Percentiles rank a stretch among this genome's conserved stretches.
Conservation (phyloP, 306 rosid genomes). For the Sophora flavescens region DNA sequence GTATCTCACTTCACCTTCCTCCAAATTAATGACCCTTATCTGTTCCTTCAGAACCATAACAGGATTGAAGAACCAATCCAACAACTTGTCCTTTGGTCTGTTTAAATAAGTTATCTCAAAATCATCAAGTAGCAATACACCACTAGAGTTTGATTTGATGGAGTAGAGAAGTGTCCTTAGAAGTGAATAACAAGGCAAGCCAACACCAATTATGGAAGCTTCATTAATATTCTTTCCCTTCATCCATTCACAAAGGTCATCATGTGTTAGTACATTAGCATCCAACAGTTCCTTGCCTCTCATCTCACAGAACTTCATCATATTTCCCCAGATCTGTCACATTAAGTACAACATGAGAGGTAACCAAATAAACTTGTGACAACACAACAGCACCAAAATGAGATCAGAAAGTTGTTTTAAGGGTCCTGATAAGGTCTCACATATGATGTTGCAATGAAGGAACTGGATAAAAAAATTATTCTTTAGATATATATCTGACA, state of each 20-base stretch:
- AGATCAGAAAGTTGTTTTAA: conserved; percentile 14
- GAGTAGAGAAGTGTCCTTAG: conserved; percentile 69
- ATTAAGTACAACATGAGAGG: conserved; percentile 16
- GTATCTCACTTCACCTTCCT: conserved; percentile 66
- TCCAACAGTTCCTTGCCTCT: conserved; percentile 80
- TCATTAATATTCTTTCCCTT: conserved; percentile 61
- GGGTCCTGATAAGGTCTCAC: neutral
- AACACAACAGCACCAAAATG: neutral
- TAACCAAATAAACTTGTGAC: neutral
- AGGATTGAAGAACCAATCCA: conserved; percentile 93
- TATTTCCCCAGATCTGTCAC: conserved; percentile 77
- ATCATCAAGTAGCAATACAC: conserved; percentile 67
- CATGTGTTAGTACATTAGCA: conserved; percentile 54
- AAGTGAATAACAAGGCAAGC: conserved; percentile 82
- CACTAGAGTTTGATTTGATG: conserved; percentile 73
- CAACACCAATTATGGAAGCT: conserved; percentile 62
- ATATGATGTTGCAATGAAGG: conserved; percentile 28
- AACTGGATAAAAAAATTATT: neutral
- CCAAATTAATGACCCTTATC: conserved; percentile 67
- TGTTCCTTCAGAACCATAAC: conserved; percentile 86
- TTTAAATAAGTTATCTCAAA: conserved; percentile 70
- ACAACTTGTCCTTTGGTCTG: conserved; percentile 79
- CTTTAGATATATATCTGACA: neutral
- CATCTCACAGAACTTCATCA: conserved; percentile 72
- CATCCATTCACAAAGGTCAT: conserved; percentile 72